These are phyloP conservation scores for Volvox africanus DNA, from an alignment of 139 green algal species.

Conservation along the genomic window DNA sequence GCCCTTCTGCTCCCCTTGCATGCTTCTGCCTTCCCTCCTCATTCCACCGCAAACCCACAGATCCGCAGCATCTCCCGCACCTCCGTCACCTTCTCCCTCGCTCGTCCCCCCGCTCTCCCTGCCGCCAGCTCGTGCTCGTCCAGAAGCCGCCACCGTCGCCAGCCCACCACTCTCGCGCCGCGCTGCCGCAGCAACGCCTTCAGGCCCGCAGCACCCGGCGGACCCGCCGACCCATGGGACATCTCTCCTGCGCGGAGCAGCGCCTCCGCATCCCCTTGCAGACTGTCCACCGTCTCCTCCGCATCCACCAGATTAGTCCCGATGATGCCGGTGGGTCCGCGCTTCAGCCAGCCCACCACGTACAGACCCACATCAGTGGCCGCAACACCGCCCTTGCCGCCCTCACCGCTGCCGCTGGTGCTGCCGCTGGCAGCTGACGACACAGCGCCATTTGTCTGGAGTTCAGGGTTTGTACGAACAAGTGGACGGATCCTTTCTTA, in stretches of 20 bases:
- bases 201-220: constrained; percentile 53
- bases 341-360: constrained; percentile 90
- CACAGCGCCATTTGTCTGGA: neutral
- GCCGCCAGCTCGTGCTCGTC: constrained; percentile 72
- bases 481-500: no score
- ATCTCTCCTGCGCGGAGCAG: neutral
- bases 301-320: constrained; percentile 92
- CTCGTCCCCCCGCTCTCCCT: constrained; percentile 67
- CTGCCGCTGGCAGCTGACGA: neutral
- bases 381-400: neutral
- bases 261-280: constrained; percentile 64
- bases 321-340: constrained; percentile 92
- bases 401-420: neutral
- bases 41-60: neutral
- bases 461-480: neutral
- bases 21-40: neutral
- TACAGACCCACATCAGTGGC: constrained; percentile 78
- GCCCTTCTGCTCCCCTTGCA: neutral
- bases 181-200: constrained; percentile 59
- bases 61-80: constrained; percentile 74
- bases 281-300: constrained; percentile 74
- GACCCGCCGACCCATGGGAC: neutral
- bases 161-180: constrained; percentile 64
- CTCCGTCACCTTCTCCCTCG: constrained; percentile 75
- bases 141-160: constrained; percentile 66